Conservation (phyloP, 2,329 filamentous ascomycete genomes). For the Penicillium sp. region DNA sequence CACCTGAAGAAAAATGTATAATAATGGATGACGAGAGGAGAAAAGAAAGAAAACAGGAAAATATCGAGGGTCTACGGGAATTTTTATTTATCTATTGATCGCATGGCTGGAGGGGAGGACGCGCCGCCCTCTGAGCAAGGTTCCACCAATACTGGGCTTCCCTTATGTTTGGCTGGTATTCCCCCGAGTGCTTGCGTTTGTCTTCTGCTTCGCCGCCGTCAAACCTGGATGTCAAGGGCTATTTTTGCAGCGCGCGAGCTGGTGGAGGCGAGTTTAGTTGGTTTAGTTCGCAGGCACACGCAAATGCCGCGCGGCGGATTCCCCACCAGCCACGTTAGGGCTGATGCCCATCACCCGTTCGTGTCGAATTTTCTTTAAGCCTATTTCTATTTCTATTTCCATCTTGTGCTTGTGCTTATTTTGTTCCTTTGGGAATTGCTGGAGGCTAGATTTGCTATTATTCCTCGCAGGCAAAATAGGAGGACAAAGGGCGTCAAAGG, state of each 20-base stretch:
- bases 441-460: too few species aligned
- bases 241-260: conserved; percentile 2
- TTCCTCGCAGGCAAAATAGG: too few species aligned
- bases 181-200: background rate
- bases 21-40: background rate
- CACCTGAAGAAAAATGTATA: too few species aligned
- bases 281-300: conserved; percentile 10
- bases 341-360: background rate
- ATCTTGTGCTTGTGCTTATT: too few species aligned
- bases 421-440: too few species aligned
- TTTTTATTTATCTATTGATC: background rate
- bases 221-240: background rate
- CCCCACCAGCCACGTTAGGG: conserved; percentile 17
- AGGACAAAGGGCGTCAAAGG: too few species aligned
- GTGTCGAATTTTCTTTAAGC: background rate
- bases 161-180: background rate
- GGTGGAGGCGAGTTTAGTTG: conserved; percentile 1
- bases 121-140: background rate
- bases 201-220: background rate
- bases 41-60: background rate
- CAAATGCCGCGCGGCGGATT: conserved; percentile 19
- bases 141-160: background rate
- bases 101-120: background rate
- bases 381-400: too few species aligned
- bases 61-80: background rate